Evolutionary conservation across 2,329 filamentous ascomycete genomes (phyloP).

Genomic region (Chaetomium globosum): DNA sequence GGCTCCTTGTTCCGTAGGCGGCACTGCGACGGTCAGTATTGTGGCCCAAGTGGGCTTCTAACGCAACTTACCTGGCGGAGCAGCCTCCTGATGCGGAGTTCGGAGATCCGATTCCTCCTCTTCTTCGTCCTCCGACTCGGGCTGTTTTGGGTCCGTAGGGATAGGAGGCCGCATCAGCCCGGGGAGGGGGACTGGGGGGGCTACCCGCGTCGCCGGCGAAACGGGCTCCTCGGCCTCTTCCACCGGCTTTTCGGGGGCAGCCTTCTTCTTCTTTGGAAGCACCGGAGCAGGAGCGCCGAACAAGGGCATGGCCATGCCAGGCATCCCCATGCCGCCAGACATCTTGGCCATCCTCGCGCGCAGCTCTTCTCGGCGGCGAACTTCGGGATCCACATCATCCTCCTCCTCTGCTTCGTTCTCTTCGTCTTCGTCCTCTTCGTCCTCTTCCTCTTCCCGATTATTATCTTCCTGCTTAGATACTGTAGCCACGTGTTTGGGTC

Average conservation of each 20-base stretch:
- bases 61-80: constrained; percentile 41
- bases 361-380: constrained; percentile 81
- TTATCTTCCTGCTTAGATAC: constrained; percentile 48
- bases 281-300: constrained; percentile 57
- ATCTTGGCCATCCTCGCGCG: constrained; percentile 97
- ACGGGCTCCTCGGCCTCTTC: constrained; percentile 51
- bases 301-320: constrained; percentile 69
- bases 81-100: constrained; percentile 42
- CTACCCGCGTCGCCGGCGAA: constrained; percentile 50
- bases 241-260: constrained; percentile 46
- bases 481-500: constrained; percentile 44
- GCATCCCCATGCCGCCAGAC: constrained; percentile 96
- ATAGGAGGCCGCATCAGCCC: constrained; percentile 65
- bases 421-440: constrained; percentile 63
- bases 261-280: constrained; percentile 65
- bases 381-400: constrained; percentile 84
- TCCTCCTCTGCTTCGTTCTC: constrained; percentile 78
- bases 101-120: constrained; percentile 36
- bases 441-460: constrained; percentile 46
- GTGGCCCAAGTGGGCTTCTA: background rate
- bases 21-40: constrained; percentile 37
- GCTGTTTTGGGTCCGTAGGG: constrained; percentile 53
- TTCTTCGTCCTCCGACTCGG: constrained; percentile 43
- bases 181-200: constrained; percentile 67
- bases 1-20: constrained; percentile 39